phyloP scores from a whole-genome alignment of 306 rosid species.

The Pyrus communis region DNA sequence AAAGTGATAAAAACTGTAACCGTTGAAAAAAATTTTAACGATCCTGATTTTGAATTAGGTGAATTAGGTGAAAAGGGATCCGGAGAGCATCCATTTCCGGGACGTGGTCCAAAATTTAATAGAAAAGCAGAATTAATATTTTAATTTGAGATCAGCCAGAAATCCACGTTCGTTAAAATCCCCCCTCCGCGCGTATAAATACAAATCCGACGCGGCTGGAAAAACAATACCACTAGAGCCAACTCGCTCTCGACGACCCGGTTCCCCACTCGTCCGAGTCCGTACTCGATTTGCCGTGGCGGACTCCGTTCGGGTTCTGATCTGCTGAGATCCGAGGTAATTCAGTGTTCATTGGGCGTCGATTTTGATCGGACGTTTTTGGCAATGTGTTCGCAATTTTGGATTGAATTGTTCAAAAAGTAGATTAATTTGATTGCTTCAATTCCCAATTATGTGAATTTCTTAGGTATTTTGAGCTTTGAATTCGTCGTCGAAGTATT shows the following conservation, averaged over 20 bases:
- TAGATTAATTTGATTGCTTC: not conserved
- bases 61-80: too few species aligned
- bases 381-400: not conserved
- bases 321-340: slow-evolving; percentile 28
- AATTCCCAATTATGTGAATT: not conserved
- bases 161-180: slow-evolving; percentile 5
- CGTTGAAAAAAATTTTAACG: rapidly evolving
- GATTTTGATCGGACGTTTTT: not conserved
- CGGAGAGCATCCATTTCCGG: not conserved
- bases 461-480: not conserved
- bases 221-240: not conserved
- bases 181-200: slow-evolving; percentile 14
- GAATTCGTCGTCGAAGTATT: not conserved
- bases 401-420: not conserved
- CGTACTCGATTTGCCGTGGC: slow-evolving; percentile 5
- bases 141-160: not conserved
- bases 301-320: slow-evolving; percentile 15
- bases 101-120: not conserved
- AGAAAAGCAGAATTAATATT: not conserved
- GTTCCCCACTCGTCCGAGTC: slow-evolving; percentile 18
- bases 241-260: slow-evolving; percentile 29
- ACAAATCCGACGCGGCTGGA: slow-evolving; percentile 1
- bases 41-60: rapidly evolving
- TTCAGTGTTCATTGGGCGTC: not conserved
- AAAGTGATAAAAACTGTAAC: too few species aligned